phyloP scores from a whole-genome alignment of 768 basidiomycete genomes.

The Leccinum sublutescens region DNA sequence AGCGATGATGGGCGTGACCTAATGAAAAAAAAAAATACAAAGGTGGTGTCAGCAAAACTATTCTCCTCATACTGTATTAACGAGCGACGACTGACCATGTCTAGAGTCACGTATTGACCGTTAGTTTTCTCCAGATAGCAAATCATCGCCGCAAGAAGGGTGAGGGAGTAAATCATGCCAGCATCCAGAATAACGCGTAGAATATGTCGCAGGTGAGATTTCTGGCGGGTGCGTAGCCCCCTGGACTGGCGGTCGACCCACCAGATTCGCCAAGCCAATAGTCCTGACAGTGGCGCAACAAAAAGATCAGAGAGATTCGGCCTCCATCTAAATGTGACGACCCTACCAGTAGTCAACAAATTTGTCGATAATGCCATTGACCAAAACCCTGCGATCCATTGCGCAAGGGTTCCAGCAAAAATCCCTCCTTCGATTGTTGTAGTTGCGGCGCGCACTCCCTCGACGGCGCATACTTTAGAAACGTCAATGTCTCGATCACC shows the following conservation, averaged over 20 bases:
- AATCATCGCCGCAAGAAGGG: conserved; percentile 32
- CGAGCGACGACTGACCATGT: conserved; percentile 29
- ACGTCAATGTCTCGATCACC: neutral
- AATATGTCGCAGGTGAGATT: conserved; percentile 12
- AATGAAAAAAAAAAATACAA: neutral
- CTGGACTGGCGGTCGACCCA: conserved; percentile 22
- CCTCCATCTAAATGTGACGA: neutral
- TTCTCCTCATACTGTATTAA: neutral
- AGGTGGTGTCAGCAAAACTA: neutral
- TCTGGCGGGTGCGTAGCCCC: conserved; percentile 11
- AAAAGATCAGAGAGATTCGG: neutral
- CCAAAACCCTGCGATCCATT: conserved; percentile 38
- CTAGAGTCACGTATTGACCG: conserved; percentile 35
- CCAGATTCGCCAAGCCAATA: conserved; percentile 33
- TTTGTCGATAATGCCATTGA: conserved; percentile 33
- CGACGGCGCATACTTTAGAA: conserved; percentile 18
- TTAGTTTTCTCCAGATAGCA: conserved; percentile 30
- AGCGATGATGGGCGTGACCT: conserved; percentile 40
- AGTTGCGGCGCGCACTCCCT: conserved; percentile 18
- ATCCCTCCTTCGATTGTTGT: conserved; percentile 13
- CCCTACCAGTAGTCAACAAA: conserved; percentile 31
- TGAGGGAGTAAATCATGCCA: conserved; percentile 37
- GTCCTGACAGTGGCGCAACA: conserved; percentile 10
- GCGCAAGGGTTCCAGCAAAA: conserved; percentile 25
- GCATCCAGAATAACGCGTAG: conserved; percentile 37